Base-by-base conservation (phyloP, 139 green algal species). In the Raphidocelis subcapitata region DNA sequence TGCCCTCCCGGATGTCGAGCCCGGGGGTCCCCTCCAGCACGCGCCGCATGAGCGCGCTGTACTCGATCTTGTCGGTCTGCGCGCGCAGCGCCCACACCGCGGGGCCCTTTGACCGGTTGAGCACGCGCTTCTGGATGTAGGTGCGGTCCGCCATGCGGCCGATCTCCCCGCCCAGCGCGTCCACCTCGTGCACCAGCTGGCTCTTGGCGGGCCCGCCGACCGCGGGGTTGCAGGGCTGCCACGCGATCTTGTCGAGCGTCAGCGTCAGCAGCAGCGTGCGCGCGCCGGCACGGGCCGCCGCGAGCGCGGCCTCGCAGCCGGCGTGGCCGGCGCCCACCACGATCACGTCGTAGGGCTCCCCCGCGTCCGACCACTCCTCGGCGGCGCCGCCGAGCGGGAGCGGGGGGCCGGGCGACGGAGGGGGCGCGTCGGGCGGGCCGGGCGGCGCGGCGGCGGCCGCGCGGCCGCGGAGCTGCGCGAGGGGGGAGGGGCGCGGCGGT, bases 31-130 rank as follows among this genome's bases (percentile, higher is more conserved):
- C 33, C 73, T 97, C 90, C 32, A 97, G 83, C 52, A 96, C 82
- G 26, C 76, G 36, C 26, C 90, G 80, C 85, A 97, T 96, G 20
- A 72, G 64, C 21, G 61, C 61, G 0, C 84, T 70, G 76, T 99
- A 99, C 78, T 97, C 92, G 3, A 89, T 67, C 87, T 99, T 99
- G 90, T 99, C 95, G 32, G 95, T 99, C 81, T 99, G 95, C 0
- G 95, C 95, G 0, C 95, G 83, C 64, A 99, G 86, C 46, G 96
- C 92, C 94, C 96, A 98, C 80, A 99, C 96, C 0, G 96, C 95
- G 16, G 96, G 96, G 1, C 96, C 96, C 88, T 97, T 97, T 31
- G 87, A 95, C 20, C 77, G 66, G 82, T 99, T 99, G 5, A 99
- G 85, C 28, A 99, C 87, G 0, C 95, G 81, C 71, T 97, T 97